A percentile compares a stretch with the other conserved stretches of the same genome.
Evolutionary conservation across 176 grass and related monocot genomes (phyloP).

Genomic region (Zoysia pacifica): DNA sequence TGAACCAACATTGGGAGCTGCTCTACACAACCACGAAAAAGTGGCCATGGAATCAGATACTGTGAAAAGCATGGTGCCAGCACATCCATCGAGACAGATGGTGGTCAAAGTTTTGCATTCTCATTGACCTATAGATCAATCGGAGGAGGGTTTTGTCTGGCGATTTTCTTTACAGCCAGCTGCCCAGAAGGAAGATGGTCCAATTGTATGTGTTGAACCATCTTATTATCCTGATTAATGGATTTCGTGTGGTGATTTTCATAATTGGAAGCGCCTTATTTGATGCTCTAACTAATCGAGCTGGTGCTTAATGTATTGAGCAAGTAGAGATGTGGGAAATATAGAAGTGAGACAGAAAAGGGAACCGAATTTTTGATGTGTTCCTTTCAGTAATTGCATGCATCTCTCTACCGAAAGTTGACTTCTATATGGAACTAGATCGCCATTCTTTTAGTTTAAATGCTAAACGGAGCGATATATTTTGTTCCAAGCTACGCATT

Average conservation of each 20-base stretch:
- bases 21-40: slow-evolving; percentile 5
- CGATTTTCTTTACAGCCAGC: slow-evolving; percentile 42
- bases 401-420: slow-evolving; percentile 14
- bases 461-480: neutral
- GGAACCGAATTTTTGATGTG: slow-evolving; percentile 61
- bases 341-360: slow-evolving; percentile 43
- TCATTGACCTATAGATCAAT: slow-evolving; percentile 27
- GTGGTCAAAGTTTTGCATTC: slow-evolving; percentile 37
- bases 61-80: neutral
- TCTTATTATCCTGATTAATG: neutral
- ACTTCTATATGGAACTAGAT: neutral
- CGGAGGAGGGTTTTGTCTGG: slow-evolving; percentile 1
- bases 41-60: neutral
- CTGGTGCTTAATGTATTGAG: slow-evolving; percentile 14
- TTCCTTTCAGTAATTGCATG: slow-evolving; percentile 58
- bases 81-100: neutral
- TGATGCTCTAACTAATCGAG: slow-evolving; percentile 24
- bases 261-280: slow-evolving; percentile 6
- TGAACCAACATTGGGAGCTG: slow-evolving; percentile 3
- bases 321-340: slow-evolving; percentile 23
- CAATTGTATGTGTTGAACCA: neutral
- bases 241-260: slow-evolving; percentile 8
- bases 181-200: slow-evolving; percentile 24
- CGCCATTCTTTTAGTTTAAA: neutral
- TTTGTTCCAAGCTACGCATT: too few relatives aligned